Evolutionary conservation across 148 eudicot genomes (phyloP), one percentile per base, ranked within the genome.

Genomic region (Chenopodium album): DNA sequence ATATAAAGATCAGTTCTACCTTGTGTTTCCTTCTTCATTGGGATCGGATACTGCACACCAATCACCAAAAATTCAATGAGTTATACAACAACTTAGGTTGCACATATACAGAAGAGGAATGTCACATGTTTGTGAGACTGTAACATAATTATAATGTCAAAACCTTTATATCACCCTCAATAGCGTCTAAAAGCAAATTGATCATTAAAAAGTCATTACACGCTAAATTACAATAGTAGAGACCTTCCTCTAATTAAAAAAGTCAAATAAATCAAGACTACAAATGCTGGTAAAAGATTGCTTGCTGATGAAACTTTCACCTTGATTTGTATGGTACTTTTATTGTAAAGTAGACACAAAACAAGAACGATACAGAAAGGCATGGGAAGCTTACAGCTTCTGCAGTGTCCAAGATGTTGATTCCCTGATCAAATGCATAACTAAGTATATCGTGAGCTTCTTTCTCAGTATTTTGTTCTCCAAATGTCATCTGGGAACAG

Each of bases 401-500:
- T 64, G 99, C 92, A 81, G 98, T 90, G 80, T 95, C 98, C 76
- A 95, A 63, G 81, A 87, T 83, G 80, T 95, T 95, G 84, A 95
- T 89, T 52, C 99, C 99, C 75, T 85, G 88, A 37, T 95, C 98
- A 82, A 89, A 92, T 67, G 99, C 92, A 82, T 93, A 93, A 84
- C 85, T 89, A 74, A 95, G 97, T 52, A 92, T 90, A 46, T 93
- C 93, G 78, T 95, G 98, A 83, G 99, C 94, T 81, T 95, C 98
- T 84, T 93, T 93, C 88, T 95, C 99, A 56, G 99, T 92, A 74
- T 93, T 95, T 84, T 95, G 99, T 79, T 92, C 92, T 63, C 99
- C 99, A 87, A 89, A 95, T 52, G 99, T 93, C 99, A 95, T 93
- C 98, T 95, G 91, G 22, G 85, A 81, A 82, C 82, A 85, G 11